Conservation (phyloP, 768 basidiomycete species). For the Collybia mongolica region DNA sequence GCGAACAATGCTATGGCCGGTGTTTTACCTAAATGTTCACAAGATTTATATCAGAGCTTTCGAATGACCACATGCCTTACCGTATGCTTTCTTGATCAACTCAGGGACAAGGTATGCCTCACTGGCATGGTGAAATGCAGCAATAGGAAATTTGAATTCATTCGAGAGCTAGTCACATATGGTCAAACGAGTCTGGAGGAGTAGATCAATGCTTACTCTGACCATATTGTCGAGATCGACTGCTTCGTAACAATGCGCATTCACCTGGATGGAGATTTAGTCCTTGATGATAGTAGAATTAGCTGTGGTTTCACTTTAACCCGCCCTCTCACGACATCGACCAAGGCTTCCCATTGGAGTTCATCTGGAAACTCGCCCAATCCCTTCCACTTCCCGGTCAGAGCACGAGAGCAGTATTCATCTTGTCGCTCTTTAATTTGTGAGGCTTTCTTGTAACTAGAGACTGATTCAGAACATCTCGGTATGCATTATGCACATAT, state of each 20-base stretch:
- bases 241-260: constrained; percentile 54
- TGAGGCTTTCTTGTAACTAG: constrained; percentile 62
- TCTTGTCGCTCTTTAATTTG: constrained; percentile 69
- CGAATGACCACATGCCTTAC: constrained; percentile 27
- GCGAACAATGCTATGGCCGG: constrained; percentile 84
- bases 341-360: constrained; percentile 76
- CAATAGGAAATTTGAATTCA: constrained; percentile 80
- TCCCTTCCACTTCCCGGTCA: constrained; percentile 44
- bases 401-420: constrained; percentile 54
- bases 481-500: background rate
- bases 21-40: constrained; percentile 44
- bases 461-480: constrained; percentile 11
- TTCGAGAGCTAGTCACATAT: constrained; percentile 59
- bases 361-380: constrained; percentile 65
- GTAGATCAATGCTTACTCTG: constrained; percentile 42
- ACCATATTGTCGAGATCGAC: constrained; percentile 75
- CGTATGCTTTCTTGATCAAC: constrained; percentile 68
- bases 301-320: constrained; percentile 51
- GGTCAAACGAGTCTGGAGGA: background rate
- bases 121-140: constrained; percentile 77
- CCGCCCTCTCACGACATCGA: constrained; percentile 74
- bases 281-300: background rate
- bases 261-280: constrained; percentile 32
- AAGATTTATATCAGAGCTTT: background rate
- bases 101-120: constrained; percentile 85